phyloP scores from a whole-genome alignment of 768 basidiomycete species.

The Royoungia palumana region DNA sequence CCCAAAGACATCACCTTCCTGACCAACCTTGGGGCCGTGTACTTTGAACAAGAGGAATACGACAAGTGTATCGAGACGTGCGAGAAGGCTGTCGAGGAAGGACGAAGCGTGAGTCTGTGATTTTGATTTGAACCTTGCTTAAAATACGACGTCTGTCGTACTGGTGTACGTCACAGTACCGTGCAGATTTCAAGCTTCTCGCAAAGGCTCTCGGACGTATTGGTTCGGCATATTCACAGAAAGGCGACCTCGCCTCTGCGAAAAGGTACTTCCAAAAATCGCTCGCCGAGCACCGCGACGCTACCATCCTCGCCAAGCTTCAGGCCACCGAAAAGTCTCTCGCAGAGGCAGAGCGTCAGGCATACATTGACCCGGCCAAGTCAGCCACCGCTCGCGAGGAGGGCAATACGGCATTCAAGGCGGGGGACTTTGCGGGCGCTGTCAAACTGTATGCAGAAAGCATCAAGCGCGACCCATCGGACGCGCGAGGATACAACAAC shows the following conservation, averaged over 20 bases:
- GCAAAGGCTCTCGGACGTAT: conserved; percentile 93
- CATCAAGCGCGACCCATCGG: conserved; percentile 90
- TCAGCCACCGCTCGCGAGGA: conserved; percentile 84
- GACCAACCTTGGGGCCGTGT: conserved; percentile 86
- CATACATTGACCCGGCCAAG: conserved; percentile 85
- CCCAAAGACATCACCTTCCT: conserved; percentile 93
- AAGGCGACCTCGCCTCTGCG: conserved; percentile 69
- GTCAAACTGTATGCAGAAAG: conserved; percentile 94
- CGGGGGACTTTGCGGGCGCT: conserved; percentile 84
- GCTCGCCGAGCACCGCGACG: conserved; percentile 93
- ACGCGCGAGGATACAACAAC: conserved; percentile 95
- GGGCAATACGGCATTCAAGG: conserved; percentile 90
- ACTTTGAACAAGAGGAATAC: conserved; percentile 92
- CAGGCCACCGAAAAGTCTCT: conserved; percentile 78
- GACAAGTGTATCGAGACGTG: conserved; percentile 88
- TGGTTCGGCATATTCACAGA: conserved; percentile 81
- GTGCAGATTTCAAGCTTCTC: conserved; percentile 92
- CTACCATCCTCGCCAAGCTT: conserved; percentile 87
- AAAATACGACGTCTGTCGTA: neutral
- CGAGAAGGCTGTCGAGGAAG: conserved; percentile 96
- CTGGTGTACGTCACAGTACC: conserved; percentile 45
- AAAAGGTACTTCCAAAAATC: conserved; percentile 94
- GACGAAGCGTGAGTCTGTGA: conserved; percentile 55
- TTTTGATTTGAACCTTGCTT: neutral
- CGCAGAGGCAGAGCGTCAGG: conserved; percentile 70